phyloP scores from a whole-genome alignment of 352 stramenopile genomes.

The Globisporangium middletonii region DNA sequence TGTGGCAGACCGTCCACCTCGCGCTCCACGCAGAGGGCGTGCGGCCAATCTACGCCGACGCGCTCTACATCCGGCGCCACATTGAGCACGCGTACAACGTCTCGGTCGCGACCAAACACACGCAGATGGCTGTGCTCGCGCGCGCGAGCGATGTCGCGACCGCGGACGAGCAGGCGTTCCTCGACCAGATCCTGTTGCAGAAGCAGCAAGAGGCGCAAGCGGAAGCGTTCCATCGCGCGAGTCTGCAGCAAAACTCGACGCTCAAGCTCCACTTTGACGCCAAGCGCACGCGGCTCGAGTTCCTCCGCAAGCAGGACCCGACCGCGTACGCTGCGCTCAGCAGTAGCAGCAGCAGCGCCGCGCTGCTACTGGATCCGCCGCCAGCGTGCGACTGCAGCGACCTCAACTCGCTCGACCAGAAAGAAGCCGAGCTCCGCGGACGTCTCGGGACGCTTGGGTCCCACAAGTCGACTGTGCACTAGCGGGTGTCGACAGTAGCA shows the following conservation, averaged over 20 bases:
- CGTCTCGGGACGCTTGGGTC: constrained; percentile 43
- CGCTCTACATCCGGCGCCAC: constrained; percentile 61
- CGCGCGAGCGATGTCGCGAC: constrained; percentile 13
- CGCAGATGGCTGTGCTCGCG: constrained; percentile 45
- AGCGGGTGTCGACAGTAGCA: background rate
- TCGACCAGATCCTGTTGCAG: constrained; percentile 45
- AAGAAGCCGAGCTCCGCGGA: constrained; percentile 51
- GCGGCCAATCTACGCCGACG: constrained; percentile 69
- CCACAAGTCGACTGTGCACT: constrained; percentile 1
- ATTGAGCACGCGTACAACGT: constrained; percentile 73
- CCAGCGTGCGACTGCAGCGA: constrained; percentile 42
- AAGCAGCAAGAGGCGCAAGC: constrained; percentile 67
- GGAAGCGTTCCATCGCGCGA: constrained; percentile 45
- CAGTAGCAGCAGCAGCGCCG: constrained; percentile 21
- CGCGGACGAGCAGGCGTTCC: constrained; percentile 36
- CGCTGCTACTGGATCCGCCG: constrained; percentile 42
- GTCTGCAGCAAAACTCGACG: constrained; percentile 58
- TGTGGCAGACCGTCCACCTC: constrained; percentile 70
- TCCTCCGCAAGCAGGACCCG: constrained; percentile 60
- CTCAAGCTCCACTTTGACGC: constrained; percentile 71
- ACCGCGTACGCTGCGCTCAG: constrained; percentile 44
- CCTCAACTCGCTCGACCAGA: constrained; percentile 37
- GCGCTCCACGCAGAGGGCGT: constrained; percentile 54
- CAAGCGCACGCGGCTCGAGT: constrained; percentile 64
- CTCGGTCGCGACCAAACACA: constrained; percentile 52